Conservation (phyloP, 2,329 filamentous ascomycete genomes). For the Zasmidium citrigriseum region DNA sequence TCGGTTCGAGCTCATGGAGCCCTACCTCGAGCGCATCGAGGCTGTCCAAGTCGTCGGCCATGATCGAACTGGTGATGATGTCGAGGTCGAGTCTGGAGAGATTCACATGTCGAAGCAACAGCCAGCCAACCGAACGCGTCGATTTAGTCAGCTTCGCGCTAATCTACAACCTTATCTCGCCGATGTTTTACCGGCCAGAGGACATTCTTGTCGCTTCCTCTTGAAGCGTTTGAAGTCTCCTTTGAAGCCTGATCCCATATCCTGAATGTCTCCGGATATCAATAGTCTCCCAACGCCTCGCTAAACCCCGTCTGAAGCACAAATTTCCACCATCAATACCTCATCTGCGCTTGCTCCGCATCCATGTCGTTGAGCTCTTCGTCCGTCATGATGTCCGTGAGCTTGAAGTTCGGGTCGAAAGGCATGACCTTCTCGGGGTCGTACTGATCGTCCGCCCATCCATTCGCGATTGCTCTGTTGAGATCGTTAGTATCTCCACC, state of each 20-base stretch:
- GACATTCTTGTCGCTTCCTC: no score
- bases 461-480: conserved; percentile 11
- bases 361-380: conserved; percentile 4
- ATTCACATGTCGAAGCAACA: not conserved
- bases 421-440: conserved; percentile 9
- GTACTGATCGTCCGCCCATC: conserved; percentile 13
- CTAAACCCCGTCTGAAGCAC: not conserved
- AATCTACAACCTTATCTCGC: not conserved
- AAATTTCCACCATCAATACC: not conserved
- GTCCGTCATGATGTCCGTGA: conserved; percentile 9
- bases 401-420: conserved; percentile 4
- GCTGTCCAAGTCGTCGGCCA: conserved; percentile 32
- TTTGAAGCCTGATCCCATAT: no score
- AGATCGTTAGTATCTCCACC: not conserved
- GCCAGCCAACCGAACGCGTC: not conserved
- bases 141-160: not conserved
- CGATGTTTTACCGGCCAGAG: no score
- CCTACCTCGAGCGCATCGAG: conserved; percentile 28
- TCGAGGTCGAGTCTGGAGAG: not conserved
- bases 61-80: conserved; percentile 10
- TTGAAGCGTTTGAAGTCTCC: no score
- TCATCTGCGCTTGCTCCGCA: not conserved
- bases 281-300: conserved; percentile 1
- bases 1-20: conserved; percentile 77
- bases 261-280: no score